phyloP scores from a whole-genome alignment of 306 rosid species.

The Sechiopsis laciniata region DNA sequence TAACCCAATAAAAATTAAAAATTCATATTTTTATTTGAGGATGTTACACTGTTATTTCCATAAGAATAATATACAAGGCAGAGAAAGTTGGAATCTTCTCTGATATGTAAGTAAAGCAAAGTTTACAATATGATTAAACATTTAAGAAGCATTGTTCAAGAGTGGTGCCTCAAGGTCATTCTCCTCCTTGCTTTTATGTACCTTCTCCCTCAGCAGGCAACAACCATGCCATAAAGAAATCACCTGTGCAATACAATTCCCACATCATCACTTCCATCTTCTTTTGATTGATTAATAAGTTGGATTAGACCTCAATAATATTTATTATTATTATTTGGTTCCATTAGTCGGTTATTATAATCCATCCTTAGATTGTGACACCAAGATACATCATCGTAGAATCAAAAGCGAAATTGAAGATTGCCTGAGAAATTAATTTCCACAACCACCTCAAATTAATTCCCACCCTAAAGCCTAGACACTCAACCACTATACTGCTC shows the following conservation, averaged over 20 bases:
- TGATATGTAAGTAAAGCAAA: background rate
- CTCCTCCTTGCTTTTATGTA: conserved; percentile 27
- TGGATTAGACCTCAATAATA: no score
- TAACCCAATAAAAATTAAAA: no score
- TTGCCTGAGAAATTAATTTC: no score
- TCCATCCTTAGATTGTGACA: no score
- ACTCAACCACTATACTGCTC: no score
- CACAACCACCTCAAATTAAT: no score
- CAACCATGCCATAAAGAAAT: conserved; percentile 54
- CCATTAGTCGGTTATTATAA: no score
- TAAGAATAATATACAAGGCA: background rate
- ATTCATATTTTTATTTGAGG: background rate
- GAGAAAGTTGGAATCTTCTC: background rate
- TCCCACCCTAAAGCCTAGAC: no score
- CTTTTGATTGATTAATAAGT: no score
- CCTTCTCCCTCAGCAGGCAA: conserved; percentile 36
- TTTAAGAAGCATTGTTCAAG: conserved; percentile 25
- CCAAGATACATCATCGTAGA: no score
- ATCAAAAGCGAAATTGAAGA: no score
- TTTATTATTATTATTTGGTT: no score
- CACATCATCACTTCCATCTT: background rate
- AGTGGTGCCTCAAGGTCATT: conserved; percentile 41
- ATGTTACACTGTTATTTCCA: background rate
- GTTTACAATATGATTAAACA: background rate
- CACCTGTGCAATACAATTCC: conserved; percentile 32